phyloP scores from a whole-genome alignment of 345 rosid species.

The Raphanus sativus region DNA sequence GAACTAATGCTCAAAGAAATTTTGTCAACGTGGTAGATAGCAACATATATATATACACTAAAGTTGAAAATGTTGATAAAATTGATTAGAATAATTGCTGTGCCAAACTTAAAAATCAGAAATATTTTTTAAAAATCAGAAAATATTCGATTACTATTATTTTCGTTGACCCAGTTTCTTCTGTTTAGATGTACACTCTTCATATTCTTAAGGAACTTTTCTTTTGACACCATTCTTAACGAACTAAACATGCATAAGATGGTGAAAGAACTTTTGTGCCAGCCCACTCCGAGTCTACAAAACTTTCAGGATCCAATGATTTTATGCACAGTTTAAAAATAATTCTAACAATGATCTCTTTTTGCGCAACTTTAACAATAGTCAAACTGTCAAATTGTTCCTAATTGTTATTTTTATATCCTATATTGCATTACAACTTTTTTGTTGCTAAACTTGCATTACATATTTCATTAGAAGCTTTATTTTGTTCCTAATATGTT shows the following conservation, averaged over 20 bases:
- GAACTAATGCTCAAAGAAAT: too few relatives aligned
- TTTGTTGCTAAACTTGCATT: neutral
- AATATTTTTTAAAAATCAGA: neutral
- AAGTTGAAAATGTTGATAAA: neutral
- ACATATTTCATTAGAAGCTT: neutral
- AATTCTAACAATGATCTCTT: neutral
- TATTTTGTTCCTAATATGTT: neutral
- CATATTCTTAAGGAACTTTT: too few relatives aligned
- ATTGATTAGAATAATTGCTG: too few relatives aligned
- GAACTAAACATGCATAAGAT: neutral
- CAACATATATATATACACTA: too few relatives aligned
- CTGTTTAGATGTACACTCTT: too few relatives aligned
- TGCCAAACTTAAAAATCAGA: too few relatives aligned
- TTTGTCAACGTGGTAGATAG: too few relatives aligned
- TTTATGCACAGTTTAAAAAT: neutral
- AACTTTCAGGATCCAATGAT: neutral
- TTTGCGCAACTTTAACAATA: neutral
- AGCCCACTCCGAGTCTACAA: neutral
- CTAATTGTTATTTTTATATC: neutral
- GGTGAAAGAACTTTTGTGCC: neutral
- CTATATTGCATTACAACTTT: neutral
- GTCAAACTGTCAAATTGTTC: neutral
- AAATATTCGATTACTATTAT: neutral
- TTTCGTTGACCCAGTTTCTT: neutral
- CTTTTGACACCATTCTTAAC: too few relatives aligned